phyloP scores from a whole-genome alignment of 306 rosid species.

The Quercus glauca region DNA sequence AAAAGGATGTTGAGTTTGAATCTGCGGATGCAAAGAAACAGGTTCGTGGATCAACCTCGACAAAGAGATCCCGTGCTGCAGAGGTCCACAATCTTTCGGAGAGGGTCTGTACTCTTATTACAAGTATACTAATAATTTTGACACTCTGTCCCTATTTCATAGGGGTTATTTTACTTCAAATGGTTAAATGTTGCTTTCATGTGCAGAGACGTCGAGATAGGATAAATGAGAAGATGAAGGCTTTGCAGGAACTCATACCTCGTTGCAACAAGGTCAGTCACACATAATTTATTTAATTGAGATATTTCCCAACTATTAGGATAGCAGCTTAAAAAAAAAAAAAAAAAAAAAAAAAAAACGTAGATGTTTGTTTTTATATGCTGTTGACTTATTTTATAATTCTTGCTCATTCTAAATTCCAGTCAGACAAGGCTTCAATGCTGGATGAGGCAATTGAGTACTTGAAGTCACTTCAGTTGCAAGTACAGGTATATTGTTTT shows the following conservation, averaged over 20 bases:
- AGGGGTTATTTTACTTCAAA: slow-evolving; percentile 5
- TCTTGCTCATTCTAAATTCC: slow-evolving; percentile 16
- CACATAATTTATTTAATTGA: neutral
- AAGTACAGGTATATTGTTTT: slow-evolving; percentile 64
- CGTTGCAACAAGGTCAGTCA: slow-evolving; percentile 70
- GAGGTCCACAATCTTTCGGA: slow-evolving; percentile 92
- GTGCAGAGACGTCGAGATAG: slow-evolving; percentile 87
- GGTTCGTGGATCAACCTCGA: slow-evolving; percentile 47
- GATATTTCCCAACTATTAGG: neutral
- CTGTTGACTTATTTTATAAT: neutral
- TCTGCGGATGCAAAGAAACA: slow-evolving; percentile 46
- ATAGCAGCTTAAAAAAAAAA: neutral
- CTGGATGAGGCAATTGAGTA: slow-evolving; percentile 92
- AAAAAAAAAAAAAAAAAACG: too few relatives aligned
- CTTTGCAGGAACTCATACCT: slow-evolving; percentile 85
- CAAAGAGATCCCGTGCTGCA: slow-evolving; percentile 75
- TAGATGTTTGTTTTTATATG: slow-evolving; percentile 7
- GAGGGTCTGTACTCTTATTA: slow-evolving; percentile 51
- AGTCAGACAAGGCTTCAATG: slow-evolving; percentile 94
- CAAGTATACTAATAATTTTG: neutral
- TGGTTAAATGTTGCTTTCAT: slow-evolving; percentile 9
- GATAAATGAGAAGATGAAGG: slow-evolving; percentile 84
- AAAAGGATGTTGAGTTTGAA: slow-evolving; percentile 60
- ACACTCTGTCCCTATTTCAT: neutral
- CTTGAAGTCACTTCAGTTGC: slow-evolving; percentile 79